Conservation (phyloP, 192 early-diverging fungal genomes). For the Coemansia sp. region DNA sequence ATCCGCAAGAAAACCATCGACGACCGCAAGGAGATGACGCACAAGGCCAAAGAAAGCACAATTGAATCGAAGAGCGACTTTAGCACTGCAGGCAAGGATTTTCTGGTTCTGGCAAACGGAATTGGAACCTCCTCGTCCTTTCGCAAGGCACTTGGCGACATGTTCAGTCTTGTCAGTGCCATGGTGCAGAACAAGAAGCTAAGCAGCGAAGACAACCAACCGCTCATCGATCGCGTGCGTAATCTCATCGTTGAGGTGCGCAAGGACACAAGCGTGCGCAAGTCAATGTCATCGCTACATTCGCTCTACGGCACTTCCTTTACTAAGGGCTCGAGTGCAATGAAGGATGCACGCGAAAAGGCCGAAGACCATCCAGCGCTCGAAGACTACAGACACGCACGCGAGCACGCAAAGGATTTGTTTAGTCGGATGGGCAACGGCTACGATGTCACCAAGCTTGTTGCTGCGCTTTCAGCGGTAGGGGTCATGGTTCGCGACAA, state of each 20-base stretch:
- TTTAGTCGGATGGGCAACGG: conserved; percentile 42
- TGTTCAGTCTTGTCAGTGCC: conserved; percentile 26
- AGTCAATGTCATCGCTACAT: conserved; percentile 32
- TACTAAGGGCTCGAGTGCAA: conserved; percentile 5
- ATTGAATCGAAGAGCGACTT: conserved; percentile 16
- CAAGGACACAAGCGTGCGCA: conserved; percentile 22
- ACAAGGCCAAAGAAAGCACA: conserved; percentile 31
- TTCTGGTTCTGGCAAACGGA: conserved; percentile 34
- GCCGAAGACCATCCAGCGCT: conserved; percentile 31
- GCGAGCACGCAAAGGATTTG: conserved; percentile 24
- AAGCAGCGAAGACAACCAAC: conserved; percentile 2
- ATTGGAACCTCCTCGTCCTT: conserved; percentile 37
- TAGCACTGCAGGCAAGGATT: conserved; percentile 34
- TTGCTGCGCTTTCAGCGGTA: conserved; percentile 22
- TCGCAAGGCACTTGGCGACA: conserved; percentile 35
- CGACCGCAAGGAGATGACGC: conserved; percentile 40
- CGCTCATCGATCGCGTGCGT: conserved; percentile 41
- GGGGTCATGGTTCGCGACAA: conserved; percentile 38
- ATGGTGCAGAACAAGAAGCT: conserved; percentile 27
- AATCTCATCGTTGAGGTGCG: conserved; percentile 38
- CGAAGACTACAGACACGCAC: conserved; percentile 28
- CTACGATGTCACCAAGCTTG: conserved; percentile 30
- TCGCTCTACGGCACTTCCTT: conserved; percentile 29
- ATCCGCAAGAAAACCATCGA: conserved; percentile 33
- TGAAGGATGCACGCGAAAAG: conserved; percentile 17